These are phyloP conservation scores for Immersiporthe knoxdaviesiana DNA, from an alignment of 2,329 filamentous ascomycete genomes.

Conservation along the genomic window DNA sequence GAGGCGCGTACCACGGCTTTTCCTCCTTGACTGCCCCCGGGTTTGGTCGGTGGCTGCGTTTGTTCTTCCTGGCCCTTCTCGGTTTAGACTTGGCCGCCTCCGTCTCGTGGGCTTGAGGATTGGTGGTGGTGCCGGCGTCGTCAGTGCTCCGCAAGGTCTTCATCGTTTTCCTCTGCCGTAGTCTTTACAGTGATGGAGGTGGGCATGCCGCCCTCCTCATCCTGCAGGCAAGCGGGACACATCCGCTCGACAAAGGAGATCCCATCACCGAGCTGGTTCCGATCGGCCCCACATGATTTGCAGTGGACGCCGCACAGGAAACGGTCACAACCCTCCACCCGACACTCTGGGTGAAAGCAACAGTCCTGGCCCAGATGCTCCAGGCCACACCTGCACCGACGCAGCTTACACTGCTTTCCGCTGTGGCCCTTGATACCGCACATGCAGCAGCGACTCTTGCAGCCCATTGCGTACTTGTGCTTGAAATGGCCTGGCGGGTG, in stretches of 20 bases:
- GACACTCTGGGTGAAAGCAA: slow-evolving; percentile 44
- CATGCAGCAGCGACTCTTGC: slow-evolving; percentile 45
- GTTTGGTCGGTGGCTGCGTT: not conserved
- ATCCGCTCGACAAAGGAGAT: slow-evolving; percentile 37
- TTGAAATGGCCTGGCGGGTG: slow-evolving; percentile 34
- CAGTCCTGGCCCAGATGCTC: slow-evolving; percentile 45
- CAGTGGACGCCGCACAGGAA: slow-evolving; percentile 44
- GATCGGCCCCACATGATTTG: slow-evolving; percentile 37
- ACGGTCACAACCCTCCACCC: slow-evolving; percentile 37
- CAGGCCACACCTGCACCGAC: slow-evolving; percentile 42
- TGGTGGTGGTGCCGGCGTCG: no score
- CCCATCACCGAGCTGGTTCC: slow-evolving; percentile 25
- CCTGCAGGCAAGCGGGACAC: slow-evolving; percentile 37
- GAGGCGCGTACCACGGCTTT: slow-evolving; percentile 22
- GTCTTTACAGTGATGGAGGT: not conserved
- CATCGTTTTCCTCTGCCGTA: not conserved
- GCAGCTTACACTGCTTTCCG: slow-evolving; percentile 41
- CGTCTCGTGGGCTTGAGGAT: not conserved
- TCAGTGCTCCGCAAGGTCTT: not conserved
- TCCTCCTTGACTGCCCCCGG: slow-evolving; percentile 26
- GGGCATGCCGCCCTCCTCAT: not conserved
- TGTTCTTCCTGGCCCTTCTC: slow-evolving; percentile 8
- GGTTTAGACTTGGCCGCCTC: not conserved
- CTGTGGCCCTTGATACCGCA: slow-evolving; percentile 44
- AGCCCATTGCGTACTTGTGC: slow-evolving; percentile 44